Conservation (phyloP, 1,139 yeast species). For the Candida sp. region DNA sequence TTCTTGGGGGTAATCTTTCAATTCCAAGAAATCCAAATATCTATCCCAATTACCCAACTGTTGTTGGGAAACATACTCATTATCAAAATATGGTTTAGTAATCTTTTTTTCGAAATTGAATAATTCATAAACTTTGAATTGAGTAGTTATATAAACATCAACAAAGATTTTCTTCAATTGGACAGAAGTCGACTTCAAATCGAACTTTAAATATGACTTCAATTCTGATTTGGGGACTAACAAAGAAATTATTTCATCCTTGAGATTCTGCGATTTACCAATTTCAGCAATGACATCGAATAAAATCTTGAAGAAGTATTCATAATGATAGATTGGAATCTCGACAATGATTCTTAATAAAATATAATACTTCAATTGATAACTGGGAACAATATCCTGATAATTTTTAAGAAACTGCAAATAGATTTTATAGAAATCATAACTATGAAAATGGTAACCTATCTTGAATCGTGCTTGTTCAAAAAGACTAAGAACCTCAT, state of each 20-base stretch:
- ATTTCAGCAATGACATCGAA: slow-evolving; percentile 37
- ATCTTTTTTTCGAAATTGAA: slow-evolving; percentile 60
- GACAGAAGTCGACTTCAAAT: slow-evolving; percentile 14
- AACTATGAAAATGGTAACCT: slow-evolving; percentile 73
- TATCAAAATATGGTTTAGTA: slow-evolving; percentile 49
- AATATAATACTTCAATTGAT: slow-evolving; percentile 33
- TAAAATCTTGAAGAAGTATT: slow-evolving; percentile 46
- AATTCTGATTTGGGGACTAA: slow-evolving; percentile 20
- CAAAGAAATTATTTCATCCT: slow-evolving; percentile 14
- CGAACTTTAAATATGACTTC: slow-evolving; percentile 10
- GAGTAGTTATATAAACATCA: slow-evolving; percentile 60
- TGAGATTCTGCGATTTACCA: slow-evolving; percentile 22
- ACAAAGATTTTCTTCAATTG: slow-evolving; percentile 44
- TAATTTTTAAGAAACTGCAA: slow-evolving; percentile 49
- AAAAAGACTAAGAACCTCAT: slow-evolving; percentile 43
- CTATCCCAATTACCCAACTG: slow-evolving; percentile 58
- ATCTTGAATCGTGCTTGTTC: slow-evolving; percentile 59
- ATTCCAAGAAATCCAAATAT: slow-evolving; percentile 57
- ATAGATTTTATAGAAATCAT: slow-evolving; percentile 74
- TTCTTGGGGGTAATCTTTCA: slow-evolving; percentile 22
- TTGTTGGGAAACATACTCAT: slow-evolving; percentile 34
- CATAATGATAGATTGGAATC: slow-evolving; percentile 76
- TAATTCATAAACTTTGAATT: slow-evolving; percentile 56
- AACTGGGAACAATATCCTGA: slow-evolving; percentile 23
- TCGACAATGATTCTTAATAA: slow-evolving; percentile 62